Base-by-base conservation (phyloP, 225 moss, liverwort and hornwort genomes). In the Marchantia polymorpha region DNA sequence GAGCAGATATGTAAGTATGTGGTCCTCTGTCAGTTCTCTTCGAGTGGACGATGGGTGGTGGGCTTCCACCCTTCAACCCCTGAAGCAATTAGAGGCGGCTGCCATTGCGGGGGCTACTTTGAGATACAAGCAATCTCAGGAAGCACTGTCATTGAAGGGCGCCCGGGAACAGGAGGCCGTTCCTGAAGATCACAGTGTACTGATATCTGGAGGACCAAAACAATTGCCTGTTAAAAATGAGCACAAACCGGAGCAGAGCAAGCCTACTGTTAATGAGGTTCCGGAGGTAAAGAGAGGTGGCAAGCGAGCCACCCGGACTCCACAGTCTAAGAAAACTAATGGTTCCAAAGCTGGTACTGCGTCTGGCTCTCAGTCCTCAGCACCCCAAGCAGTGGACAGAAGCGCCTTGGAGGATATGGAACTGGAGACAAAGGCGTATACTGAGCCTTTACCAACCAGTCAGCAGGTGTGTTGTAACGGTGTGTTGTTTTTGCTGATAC, bases 381-480 rank as follows among this genome's bases (percentile, higher is more conserved):
- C 86, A 64, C 87, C 79, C 78, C 65, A 67, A 9, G 25, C 12
- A 56, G 67, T 20, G 26, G 84, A 86, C 78, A 93, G 93, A 31
- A 87, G 90, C 88, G 90, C 87, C 64, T 80, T 84, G 75, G 99
- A 99, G 77, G 99, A 99, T 60, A 87, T 93, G 88, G 99, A 99
- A 83, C 82, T 99, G 86, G 92, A 99, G 83, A 90, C 93, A 61
- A 99, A 92, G 77, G 85, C 91, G 49, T 92, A 76, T 48, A 91
- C 89, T 11, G 99, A 99, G 79, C 99, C 99, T 64, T 86, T 99
- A 80, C 99, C 99, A 86, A 92, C 95, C 29, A 95, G 83, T 69
- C 99, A 99, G 81, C 99, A 93, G 90, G 95, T 93, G 3, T 65
- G 52, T 2, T 29, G 58, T 39, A 39, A 39, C 39, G 13, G 17